A percentile compares a stretch with the other conserved stretches of the same genome.
Evolutionary conservation across 2,329 filamentous ascomycete species (phyloP).

Genomic region (Neonectria magnoliae): DNA sequence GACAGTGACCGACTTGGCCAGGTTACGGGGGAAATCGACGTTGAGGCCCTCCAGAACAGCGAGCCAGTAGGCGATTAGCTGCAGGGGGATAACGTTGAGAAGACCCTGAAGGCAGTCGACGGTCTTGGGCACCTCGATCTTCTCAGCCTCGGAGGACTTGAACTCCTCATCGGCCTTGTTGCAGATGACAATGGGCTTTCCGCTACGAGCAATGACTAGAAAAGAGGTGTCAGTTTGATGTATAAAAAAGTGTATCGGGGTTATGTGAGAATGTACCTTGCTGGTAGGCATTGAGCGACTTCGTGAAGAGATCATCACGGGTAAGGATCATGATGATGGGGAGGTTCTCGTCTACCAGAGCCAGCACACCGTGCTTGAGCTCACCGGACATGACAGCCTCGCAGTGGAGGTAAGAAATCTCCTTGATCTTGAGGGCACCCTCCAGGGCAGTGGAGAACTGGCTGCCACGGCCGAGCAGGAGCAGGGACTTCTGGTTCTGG

Average conservation of each 20-base stretch:
- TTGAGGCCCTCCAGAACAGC: slow-evolving; percentile 96
- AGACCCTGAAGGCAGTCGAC: slow-evolving; percentile 96
- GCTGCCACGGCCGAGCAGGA: slow-evolving; percentile 92
- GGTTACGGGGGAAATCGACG: slow-evolving; percentile 97
- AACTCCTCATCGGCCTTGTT: slow-evolving; percentile 92
- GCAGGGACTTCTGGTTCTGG: slow-evolving; percentile 96
- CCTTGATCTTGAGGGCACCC: slow-evolving; percentile 99
- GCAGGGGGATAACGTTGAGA: slow-evolving; percentile 95
- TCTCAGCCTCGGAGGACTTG: slow-evolving; percentile 86
- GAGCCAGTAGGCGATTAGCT: slow-evolving; percentile 99
- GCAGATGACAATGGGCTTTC: slow-evolving; percentile 98
- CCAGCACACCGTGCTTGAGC: slow-evolving; percentile 97
- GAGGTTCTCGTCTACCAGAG: slow-evolving; percentile 96
- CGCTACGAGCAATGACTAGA: slow-evolving; percentile 89
- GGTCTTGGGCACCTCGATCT: slow-evolving; percentile 96
- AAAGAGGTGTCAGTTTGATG: slow-evolving; percentile 31
- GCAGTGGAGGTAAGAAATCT: slow-evolving; percentile 99
- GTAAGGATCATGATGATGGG: slow-evolving; percentile 99
- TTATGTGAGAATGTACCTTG: slow-evolving; percentile 70
- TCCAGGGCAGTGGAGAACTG: slow-evolving; percentile 98
- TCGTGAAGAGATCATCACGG: slow-evolving; percentile 93
- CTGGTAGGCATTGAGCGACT: slow-evolving; percentile 99
- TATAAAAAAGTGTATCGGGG: neutral
- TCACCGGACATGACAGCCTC: slow-evolving; percentile 99
- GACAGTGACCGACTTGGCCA: slow-evolving; percentile 98